Evolutionary conservation across 2,329 filamentous ascomycete genomes (phyloP).

Genomic region (Calonectria pteridis): DNA sequence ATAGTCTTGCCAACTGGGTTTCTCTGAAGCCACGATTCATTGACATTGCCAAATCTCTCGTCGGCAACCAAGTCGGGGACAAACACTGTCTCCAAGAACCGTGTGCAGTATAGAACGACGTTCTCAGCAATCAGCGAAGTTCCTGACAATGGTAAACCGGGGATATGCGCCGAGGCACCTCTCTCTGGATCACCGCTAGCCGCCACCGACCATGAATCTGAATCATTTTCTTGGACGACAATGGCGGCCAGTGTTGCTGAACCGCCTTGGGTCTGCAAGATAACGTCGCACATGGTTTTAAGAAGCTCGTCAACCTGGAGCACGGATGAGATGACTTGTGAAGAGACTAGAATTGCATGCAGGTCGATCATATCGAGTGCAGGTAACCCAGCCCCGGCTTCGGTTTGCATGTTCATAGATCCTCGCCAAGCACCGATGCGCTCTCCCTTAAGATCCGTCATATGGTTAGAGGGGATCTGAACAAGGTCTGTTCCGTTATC

Average conservation of each 20-base stretch:
- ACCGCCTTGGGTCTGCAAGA: slow-evolving; percentile 80
- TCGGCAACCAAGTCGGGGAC: slow-evolving; percentile 80
- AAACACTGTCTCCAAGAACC: slow-evolving; percentile 82
- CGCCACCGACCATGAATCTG: slow-evolving; percentile 77
- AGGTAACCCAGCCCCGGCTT: slow-evolving; percentile 73
- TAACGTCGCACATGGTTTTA: slow-evolving; percentile 85
- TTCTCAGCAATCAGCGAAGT: slow-evolving; percentile 81
- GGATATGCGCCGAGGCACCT: slow-evolving; percentile 75
- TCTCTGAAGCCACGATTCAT: slow-evolving; percentile 74
- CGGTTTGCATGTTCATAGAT: slow-evolving; percentile 66
- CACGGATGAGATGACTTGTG: slow-evolving; percentile 84
- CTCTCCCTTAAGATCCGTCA: slow-evolving; percentile 66
- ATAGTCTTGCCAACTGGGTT: slow-evolving; percentile 80
- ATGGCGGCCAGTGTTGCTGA: slow-evolving; percentile 80
- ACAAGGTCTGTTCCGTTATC: slow-evolving; percentile 58
- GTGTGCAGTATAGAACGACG: slow-evolving; percentile 80
- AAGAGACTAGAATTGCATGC: slow-evolving; percentile 82
- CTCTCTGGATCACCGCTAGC: slow-evolving; percentile 79
- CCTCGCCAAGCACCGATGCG: slow-evolving; percentile 74
- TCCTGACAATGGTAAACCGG: slow-evolving; percentile 73
- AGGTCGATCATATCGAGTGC: slow-evolving; percentile 87
- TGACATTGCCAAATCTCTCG: slow-evolving; percentile 83
- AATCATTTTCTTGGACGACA: slow-evolving; percentile 76
- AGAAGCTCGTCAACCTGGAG: slow-evolving; percentile 81
- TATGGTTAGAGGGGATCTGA: slow-evolving; percentile 57